These are phyloP conservation scores for Hanseniaspora lindneri DNA, from an alignment of 805 yeast species.

Conservation along the genomic window DNA sequence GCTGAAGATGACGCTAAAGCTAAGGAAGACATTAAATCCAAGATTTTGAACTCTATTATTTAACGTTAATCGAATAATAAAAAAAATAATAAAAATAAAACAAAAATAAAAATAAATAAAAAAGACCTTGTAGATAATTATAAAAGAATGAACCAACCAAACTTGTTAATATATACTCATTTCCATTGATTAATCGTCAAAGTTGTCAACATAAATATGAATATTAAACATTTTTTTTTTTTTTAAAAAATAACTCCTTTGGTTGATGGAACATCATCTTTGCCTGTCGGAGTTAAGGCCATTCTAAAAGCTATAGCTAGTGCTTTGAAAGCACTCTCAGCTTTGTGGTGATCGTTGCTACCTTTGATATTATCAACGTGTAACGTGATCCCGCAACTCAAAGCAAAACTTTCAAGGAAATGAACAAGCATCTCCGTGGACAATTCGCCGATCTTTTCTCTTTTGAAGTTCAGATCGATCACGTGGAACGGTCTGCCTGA, in stretches of 20 bases:
- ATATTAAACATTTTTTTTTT: not conserved
- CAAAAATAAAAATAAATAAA: not conserved
- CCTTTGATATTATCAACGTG: conserved; percentile 94
- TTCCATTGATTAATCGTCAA: no score
- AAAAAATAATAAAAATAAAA: no score
- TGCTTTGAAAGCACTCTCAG: conserved; percentile 94
- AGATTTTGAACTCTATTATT: conserved; percentile 11
- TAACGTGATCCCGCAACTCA: conserved; percentile 76
- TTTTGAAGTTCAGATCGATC: conserved; percentile 72
- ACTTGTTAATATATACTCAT: no score
- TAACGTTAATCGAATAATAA: no score
- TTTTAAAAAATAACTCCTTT: conserved; percentile 75
- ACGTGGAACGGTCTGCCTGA: conserved; percentile 90
- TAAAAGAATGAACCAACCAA: no score
- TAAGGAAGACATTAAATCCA: conserved; percentile 18
- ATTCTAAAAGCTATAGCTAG: conserved; percentile 84
- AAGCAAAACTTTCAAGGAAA: conserved; percentile 86
- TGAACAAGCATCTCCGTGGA: conserved; percentile 98
- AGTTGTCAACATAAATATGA: no score
- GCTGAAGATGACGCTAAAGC: conserved; percentile 17
- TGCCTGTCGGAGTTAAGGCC: conserved; percentile 71
- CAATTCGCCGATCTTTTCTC: conserved; percentile 88
- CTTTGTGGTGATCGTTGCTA: conserved; percentile 88
- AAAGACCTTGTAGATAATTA: conserved; percentile 15
- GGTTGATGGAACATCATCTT: conserved; percentile 87